Base-by-base conservation (phyloP, 805 yeast species). In the Lachancea lanzarotensis region DNA sequence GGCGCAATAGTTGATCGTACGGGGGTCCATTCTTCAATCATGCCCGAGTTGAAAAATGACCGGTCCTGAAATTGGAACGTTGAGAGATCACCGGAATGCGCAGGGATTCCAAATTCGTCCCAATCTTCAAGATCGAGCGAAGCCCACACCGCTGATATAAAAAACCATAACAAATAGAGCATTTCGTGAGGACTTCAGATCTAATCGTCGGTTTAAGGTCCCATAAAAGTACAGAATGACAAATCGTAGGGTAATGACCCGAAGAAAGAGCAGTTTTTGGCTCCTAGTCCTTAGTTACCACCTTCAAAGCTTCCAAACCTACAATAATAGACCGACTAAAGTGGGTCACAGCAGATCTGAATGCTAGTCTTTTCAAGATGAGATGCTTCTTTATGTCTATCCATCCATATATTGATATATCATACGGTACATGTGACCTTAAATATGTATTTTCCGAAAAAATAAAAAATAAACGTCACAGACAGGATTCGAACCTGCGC, bases 401-500 rank as follows among this genome's bases (percentile, higher is more conserved):
- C n/a, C n/a, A n/a, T n/a, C n/a, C n/a, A n/a, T n/a, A n/a, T n/a
- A n/a, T n/a, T n/a, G n/a, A n/a, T n/a, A n/a, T n/a, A n/a, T n/a
- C n/a, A n/a, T n/a, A n/a, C n/a, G n/a, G n/a, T n/a, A n/a, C n/a
- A n/a, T n/a, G n/a, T n/a, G n/a, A n/a, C n/a, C n/a, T n/a, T n/a
- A n/a, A 31, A 15, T 26, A 26, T 26, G 11, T 8, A 26, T 26
- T 13, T 4, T 29, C 11, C 4, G 15, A 11, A 29, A 29, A 7
- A 3, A 7, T 11, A 18, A 77, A 77, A 72, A 76, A 71, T 70
- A 66, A 63, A 56, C 95, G 96, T 84, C 85, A 87, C 95, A 84
- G 95, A 86, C 95, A 87, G 95, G 96, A 87, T 87, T 87, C 96
- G 96, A 87, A 87, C 96, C 95, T 87, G 95, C 95, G 96, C 81